Percentiles rank a stretch among this genome's conserved stretches.
phyloP scores from a whole-genome alignment of 441 rosid genomes.

The Pelargonium australe region DNA sequence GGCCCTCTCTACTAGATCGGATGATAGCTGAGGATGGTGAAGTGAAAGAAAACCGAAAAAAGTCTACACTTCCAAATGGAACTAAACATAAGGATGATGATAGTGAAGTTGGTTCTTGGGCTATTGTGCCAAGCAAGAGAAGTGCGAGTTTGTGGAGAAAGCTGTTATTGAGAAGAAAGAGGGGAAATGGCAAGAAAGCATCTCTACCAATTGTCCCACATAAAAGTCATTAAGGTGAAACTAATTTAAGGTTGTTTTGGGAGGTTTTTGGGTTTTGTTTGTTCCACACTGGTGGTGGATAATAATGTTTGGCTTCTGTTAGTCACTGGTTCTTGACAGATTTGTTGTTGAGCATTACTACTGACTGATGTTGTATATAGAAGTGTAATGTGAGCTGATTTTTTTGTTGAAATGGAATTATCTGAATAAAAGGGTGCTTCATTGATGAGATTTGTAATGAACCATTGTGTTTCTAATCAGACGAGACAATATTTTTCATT shows the following conservation, averaged over 20 bases:
- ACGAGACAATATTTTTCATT: too few relatives aligned
- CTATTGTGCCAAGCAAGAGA: constrained; percentile 43
- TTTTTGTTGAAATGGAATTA: too few relatives aligned
- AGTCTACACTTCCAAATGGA: constrained; percentile 20
- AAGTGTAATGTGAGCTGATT: constrained; percentile 1
- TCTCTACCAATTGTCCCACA: background rate
- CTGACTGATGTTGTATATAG: constrained; percentile 17
- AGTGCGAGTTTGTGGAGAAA: constrained; percentile 50
- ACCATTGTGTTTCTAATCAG: too few relatives aligned
- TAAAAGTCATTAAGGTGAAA: background rate
- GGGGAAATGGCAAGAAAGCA: constrained; percentile 43
- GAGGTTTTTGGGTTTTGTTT: constrained; percentile 4
- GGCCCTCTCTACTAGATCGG: constrained; percentile 50
- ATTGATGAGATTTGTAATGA: too few relatives aligned
- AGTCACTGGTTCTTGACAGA: constrained; percentile 12
- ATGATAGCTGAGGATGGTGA: constrained; percentile 58
- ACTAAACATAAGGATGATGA: constrained; percentile 25
- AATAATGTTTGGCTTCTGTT: constrained; percentile 16
- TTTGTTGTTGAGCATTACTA: constrained; percentile 19
- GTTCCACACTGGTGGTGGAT: constrained; percentile 7
- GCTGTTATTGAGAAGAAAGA: constrained; percentile 64
- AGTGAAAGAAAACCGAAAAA: constrained; percentile 3
- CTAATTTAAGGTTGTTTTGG: background rate
- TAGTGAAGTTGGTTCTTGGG: constrained; percentile 28
- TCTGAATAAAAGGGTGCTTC: too few relatives aligned